A percentile compares a stretch with the other conserved stretches of the same genome.
These are phyloP conservation scores for Teunomyces tritomae DNA, from an alignment of 805 yeast species.

Conservation along the genomic window DNA sequence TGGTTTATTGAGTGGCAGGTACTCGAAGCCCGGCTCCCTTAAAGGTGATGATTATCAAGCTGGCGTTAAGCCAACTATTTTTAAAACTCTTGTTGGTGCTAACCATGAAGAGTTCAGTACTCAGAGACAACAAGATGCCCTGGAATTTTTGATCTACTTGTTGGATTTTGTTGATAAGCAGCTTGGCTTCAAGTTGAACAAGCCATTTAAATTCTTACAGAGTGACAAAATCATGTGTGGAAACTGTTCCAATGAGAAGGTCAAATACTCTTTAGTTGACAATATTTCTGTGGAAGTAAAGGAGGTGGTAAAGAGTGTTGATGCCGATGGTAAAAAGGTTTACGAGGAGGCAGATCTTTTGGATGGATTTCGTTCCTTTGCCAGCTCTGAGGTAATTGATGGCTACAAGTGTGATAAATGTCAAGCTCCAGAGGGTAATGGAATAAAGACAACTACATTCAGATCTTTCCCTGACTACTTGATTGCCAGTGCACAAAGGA, in stretches of 20 bases:
- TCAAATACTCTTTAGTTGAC: conserved; percentile 57
- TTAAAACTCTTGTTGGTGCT: conserved; percentile 74
- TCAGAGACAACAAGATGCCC: conserved; percentile 92
- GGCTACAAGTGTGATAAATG: conserved; percentile 61
- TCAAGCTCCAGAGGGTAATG: conserved; percentile 29
- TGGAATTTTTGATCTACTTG: conserved; percentile 76
- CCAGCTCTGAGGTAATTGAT: conserved; percentile 55
- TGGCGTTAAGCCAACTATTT: conserved; percentile 75
- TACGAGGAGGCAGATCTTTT: conserved; percentile 51
- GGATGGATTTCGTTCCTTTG: conserved; percentile 46
- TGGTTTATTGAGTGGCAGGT: conserved; percentile 74
- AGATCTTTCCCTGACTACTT: conserved; percentile 68
- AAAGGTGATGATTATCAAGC: conserved; percentile 55
- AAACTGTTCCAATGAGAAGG: conserved; percentile 59
- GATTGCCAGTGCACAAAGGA: conserved; percentile 73
- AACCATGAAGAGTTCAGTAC: conserved; percentile 81
- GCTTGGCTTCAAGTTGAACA: conserved; percentile 46
- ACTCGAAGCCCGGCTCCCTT: conserved; percentile 53
- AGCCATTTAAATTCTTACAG: conserved; percentile 59
- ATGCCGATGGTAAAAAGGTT: conserved; percentile 39
- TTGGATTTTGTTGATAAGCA: conserved; percentile 58
- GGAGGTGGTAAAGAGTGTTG: conserved; percentile 35
- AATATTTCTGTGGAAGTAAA: conserved; percentile 60
- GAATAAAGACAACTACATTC: conserved; percentile 46
- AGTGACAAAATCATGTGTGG: conserved; percentile 62